Evolutionary conservation across 106 monocot genomes (phyloP).

Genomic region (Alisma plantagoaquatica): DNA sequence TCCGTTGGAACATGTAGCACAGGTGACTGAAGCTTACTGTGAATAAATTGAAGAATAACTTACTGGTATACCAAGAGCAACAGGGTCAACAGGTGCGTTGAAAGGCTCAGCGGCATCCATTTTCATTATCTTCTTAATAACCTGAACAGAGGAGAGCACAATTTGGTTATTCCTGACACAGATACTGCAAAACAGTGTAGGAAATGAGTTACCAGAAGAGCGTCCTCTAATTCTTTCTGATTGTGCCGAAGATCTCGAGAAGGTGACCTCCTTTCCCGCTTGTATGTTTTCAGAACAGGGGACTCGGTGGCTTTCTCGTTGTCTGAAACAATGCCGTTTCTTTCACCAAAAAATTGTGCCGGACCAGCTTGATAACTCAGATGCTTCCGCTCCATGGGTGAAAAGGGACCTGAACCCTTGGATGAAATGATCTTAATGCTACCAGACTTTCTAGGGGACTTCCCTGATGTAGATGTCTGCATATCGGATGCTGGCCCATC

Average conservation of each 20-base stretch:
- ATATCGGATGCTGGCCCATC: conserved; percentile 51
- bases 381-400: conserved; percentile 13
- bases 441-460: conserved; percentile 44
- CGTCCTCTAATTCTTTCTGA: conserved; percentile 55
- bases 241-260: conserved; percentile 27
- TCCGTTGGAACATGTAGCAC: too few relatives aligned
- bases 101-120: conserved; percentile 98
- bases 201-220: conserved; percentile 61
- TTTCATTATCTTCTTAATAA: conserved; percentile 93
- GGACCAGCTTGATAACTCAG: conserved; percentile 14
- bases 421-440: conserved; percentile 87
- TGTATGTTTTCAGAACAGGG: conserved; percentile 16
- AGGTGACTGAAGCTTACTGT: too few relatives aligned
- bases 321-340: conserved; percentile 11
- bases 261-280: conserved; percentile 16
- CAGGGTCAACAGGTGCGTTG: conserved; percentile 82
- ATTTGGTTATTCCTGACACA: too few relatives aligned
- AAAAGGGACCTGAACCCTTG: conserved; percentile 23
- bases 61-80: conserved; percentile 91
- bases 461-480: conserved; percentile 20
- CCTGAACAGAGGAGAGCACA: too few relatives aligned
- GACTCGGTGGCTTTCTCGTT: conserved; percentile 23
- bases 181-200: too few relatives aligned
- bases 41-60: too few relatives aligned
- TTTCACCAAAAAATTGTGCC: conserved; percentile 11